Percentiles rank a stretch among this genome's conserved stretches.
phyloP scores from a whole-genome alignment of 73 alveolate species.

The Paramecium pentaurelia region DNA sequence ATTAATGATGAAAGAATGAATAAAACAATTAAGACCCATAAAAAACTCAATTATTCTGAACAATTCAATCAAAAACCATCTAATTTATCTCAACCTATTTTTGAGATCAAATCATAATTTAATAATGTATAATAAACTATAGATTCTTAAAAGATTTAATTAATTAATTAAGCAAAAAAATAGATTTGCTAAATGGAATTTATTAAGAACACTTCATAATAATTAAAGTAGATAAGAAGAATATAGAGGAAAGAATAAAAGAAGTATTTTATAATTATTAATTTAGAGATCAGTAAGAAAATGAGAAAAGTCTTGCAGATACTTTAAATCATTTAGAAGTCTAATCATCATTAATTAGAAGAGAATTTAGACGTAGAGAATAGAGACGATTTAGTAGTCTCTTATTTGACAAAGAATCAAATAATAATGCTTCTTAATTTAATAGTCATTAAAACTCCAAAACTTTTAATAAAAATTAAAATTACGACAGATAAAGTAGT shows the following conservation, averaged over 20 bases:
- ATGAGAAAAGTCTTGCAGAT: neutral
- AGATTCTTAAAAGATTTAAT: neutral
- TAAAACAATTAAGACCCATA: neutral
- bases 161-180: neutral
- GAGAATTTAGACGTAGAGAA: neutral
- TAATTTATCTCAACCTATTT: neutral
- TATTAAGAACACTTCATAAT: neutral
- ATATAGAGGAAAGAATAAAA: neutral
- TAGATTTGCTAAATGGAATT: neutral
- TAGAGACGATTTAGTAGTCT: conserved; percentile 23
- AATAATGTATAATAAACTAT: neutral
- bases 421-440: neutral
- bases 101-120: neutral
- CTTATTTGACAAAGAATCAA: neutral
- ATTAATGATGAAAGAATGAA: neutral
- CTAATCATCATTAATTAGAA: neutral
- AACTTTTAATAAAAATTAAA: neutral
- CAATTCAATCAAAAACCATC: neutral
- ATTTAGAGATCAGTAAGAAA: neutral
- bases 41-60: neutral
- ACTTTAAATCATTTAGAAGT: neutral
- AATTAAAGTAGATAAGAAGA: neutral
- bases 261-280: neutral
- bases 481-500: neutral
- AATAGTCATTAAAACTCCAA: neutral